A percentile compares a stretch with the other conserved stretches of the same genome.
These are phyloP conservation scores for Citrus sinensis DNA, from an alignment of 345 rosid genomes.

Conservation along the genomic window DNA sequence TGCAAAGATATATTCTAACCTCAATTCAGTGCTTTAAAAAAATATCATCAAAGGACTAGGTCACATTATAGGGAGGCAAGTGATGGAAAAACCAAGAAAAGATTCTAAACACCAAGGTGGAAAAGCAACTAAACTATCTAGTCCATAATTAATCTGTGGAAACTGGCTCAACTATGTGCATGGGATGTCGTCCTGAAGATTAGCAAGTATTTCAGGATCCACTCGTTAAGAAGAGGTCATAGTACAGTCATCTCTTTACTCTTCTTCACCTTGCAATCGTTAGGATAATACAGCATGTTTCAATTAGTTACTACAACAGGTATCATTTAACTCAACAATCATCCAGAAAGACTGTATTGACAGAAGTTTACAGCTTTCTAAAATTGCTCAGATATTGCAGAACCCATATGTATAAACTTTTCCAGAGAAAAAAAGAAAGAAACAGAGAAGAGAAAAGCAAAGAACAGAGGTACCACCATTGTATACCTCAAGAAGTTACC, in stretches of 20 bases:
- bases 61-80: not conserved
- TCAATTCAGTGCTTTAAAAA: not conserved
- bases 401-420: not conserved
- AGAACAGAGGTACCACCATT: not conserved
- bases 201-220: not conserved
- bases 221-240: not conserved
- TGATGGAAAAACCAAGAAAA: not conserved
- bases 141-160: not conserved
- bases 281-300: not conserved
- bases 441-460: not conserved
- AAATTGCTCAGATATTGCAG: not conserved
- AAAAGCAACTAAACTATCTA: not conserved
- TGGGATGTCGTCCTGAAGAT: not conserved
- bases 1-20: not conserved
- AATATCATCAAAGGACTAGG: not conserved
- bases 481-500: not conserved
- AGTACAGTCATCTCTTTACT: not conserved
- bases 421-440: not conserved
- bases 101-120: not conserved
- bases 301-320: not conserved
- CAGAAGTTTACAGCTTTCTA: not conserved
- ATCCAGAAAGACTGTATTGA: not conserved
- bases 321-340: not conserved
- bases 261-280: not conserved
- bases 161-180: not conserved